These are phyloP conservation scores for Phyllachora maydis DNA, from an alignment of 2,329 filamentous ascomycete genomes.

Conservation along the genomic window DNA sequence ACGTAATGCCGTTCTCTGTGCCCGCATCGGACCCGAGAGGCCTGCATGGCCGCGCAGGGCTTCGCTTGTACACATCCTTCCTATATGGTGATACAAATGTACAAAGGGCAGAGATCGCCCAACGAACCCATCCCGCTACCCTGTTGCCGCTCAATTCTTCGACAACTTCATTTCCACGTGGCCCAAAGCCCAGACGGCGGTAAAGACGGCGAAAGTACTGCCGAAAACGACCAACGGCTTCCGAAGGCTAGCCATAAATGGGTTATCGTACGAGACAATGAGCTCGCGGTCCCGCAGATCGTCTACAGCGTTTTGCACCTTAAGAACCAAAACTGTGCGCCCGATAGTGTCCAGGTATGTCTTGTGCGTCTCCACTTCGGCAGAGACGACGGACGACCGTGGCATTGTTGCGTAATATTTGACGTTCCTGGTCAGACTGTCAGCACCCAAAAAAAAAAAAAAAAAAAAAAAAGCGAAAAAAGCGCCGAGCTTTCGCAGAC, in stretches of 20 bases:
- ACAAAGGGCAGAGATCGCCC: too few species aligned
- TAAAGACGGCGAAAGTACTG: constrained; percentile 55
- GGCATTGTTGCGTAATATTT: constrained; percentile 60
- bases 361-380: constrained; percentile 43
- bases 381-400: constrained; percentile 33
- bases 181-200: constrained; percentile 52
- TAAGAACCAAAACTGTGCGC: constrained; percentile 62
- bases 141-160: too few species aligned
- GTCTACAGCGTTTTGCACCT: constrained; percentile 72
- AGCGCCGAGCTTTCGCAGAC: too few species aligned
- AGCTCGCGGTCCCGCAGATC: constrained; percentile 71
- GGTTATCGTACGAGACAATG: constrained; percentile 75
- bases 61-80: too few species aligned
- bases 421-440: constrained; percentile 47
- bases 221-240: constrained; percentile 73
- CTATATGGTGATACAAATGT: too few species aligned
- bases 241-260: constrained; percentile 50
- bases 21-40: too few species aligned
- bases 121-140: too few species aligned
- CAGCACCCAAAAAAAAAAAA: constrained; percentile 9
- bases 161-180: constrained; percentile 64
- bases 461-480: constrained; percentile 6
- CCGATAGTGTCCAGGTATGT: constrained; percentile 91
- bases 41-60: too few species aligned
- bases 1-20: too few species aligned